Conservation (phyloP, 164 flowering plant species). For the Annona cherimola region DNA sequence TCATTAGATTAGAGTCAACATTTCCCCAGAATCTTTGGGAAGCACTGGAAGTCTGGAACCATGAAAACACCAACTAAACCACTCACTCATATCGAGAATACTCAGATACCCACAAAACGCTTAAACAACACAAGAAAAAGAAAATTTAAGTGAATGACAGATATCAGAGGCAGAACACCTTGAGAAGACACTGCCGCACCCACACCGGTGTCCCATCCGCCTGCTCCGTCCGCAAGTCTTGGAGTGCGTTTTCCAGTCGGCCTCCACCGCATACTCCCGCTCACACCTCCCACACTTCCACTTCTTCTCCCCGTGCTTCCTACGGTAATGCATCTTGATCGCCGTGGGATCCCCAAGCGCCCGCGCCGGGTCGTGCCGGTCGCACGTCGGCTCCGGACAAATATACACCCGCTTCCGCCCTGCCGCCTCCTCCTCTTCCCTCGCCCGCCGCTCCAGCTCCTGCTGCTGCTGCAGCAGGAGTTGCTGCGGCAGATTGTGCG, state of each 20-base stretch:
- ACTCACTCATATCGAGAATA: no score
- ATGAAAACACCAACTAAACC: no score
- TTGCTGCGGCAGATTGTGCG: conserved; percentile 97
- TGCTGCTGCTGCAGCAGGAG: conserved; percentile 71
- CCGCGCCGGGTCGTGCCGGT: conserved; percentile 89
- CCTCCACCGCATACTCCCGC: conserved; percentile 89
- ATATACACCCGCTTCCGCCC: conserved; percentile 70
- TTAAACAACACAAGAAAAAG: no score
- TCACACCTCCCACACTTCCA: conserved; percentile 89
- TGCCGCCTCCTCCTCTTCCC: neutral
- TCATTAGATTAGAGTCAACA: no score
- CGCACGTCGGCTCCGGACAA: conserved; percentile 88
- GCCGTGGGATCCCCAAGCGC: conserved; percentile 93
- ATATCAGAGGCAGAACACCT: conserved; percentile 34
- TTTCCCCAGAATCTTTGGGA: no score
- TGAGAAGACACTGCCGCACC: conserved; percentile 90
- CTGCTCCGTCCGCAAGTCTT: conserved; percentile 86
- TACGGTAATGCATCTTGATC: conserved; percentile 79
- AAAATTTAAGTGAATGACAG: neutral
- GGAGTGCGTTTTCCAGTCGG: conserved; percentile 91
- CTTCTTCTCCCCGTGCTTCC: conserved; percentile 80
- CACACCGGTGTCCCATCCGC: conserved; percentile 71
- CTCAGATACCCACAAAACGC: no score
- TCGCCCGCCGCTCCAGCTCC: conserved; percentile 21
- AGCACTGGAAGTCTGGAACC: no score